Evolutionary conservation across 139 green algal species (phyloP).

Genomic region (Pseudopediastrum boryanum): DNA sequence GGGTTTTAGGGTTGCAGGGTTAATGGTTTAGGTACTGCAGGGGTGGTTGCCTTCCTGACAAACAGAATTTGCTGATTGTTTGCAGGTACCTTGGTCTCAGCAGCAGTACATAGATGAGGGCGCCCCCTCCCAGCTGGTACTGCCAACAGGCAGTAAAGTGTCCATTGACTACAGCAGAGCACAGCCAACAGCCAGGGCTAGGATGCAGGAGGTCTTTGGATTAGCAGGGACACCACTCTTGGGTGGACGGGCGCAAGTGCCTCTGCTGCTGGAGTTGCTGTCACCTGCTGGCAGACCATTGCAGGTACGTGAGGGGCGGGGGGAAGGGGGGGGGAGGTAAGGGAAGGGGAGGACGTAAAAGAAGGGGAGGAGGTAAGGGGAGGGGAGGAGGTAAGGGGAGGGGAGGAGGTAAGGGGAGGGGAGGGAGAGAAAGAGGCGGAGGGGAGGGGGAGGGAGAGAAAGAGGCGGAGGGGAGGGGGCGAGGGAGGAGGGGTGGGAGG

Average conservation of each 20-base stretch:
- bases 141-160: constrained; percentile 43
- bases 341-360: too few relatives aligned
- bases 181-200: constrained; percentile 22
- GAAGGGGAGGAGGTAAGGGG: too few relatives aligned
- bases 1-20: too few relatives aligned
- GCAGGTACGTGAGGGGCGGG: too few relatives aligned
- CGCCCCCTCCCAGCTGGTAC: constrained; percentile 45
- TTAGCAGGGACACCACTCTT: constrained; percentile 48
- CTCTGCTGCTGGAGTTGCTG: constrained; percentile 59
- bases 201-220: constrained; percentile 63
- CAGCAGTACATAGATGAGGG: constrained; percentile 42
- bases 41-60: background rate
- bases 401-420: too few relatives aligned
- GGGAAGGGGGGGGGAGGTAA: too few relatives aligned
- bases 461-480: too few relatives aligned
- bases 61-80: background rate
- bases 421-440: too few relatives aligned
- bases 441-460: too few relatives aligned
- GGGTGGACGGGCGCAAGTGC: constrained; percentile 36
- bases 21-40: too few relatives aligned
- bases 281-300: constrained; percentile 46
- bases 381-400: too few relatives aligned
- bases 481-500: too few relatives aligned
- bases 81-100: constrained; percentile 40
- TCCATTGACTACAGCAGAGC: constrained; percentile 47